Conservation (phyloP, 2,329 filamentous ascomycete genomes). For the Aspergillus awamori region DNA sequence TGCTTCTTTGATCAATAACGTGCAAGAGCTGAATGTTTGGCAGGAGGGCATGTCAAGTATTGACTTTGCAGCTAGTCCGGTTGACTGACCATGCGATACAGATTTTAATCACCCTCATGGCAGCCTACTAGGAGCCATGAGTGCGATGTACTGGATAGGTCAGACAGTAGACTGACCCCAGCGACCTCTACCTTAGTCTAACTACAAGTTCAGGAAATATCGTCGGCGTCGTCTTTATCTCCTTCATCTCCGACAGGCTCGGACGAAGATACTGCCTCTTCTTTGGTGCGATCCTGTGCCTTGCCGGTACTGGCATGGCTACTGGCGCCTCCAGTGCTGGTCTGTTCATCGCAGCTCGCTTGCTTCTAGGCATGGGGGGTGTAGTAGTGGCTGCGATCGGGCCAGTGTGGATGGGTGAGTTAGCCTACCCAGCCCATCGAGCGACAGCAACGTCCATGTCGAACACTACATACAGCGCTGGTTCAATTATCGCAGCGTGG, state of each 20-base stretch:
- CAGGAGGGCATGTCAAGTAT: not conserved
- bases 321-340: not conserved
- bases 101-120: not conserved
- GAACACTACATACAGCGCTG: not conserved
- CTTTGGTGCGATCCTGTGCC: not conserved
- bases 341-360: not conserved
- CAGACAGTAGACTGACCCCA: not conserved
- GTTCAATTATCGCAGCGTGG: not conserved
- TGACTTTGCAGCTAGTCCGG: too few species aligned
- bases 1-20: not conserved
- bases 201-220: not conserved
- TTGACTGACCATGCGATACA: not conserved
- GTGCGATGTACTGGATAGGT: conserved; percentile 4
- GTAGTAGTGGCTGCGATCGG: not conserved
- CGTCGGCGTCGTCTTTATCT: conserved; percentile 2
- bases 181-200: not conserved
- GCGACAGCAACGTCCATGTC: conserved; percentile 1
- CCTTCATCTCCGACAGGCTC: not conserved
- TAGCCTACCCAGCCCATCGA: not conserved
- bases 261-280: not conserved
- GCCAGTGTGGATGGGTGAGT: not conserved
- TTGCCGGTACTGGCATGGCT: not conserved
- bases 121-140: not conserved
- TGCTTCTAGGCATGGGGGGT: not conserved
- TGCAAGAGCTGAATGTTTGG: conserved; percentile 1